Evolutionary conservation across 2,329 filamentous ascomycete species (phyloP).

Genomic region (Aspergillus melleus): DNA sequence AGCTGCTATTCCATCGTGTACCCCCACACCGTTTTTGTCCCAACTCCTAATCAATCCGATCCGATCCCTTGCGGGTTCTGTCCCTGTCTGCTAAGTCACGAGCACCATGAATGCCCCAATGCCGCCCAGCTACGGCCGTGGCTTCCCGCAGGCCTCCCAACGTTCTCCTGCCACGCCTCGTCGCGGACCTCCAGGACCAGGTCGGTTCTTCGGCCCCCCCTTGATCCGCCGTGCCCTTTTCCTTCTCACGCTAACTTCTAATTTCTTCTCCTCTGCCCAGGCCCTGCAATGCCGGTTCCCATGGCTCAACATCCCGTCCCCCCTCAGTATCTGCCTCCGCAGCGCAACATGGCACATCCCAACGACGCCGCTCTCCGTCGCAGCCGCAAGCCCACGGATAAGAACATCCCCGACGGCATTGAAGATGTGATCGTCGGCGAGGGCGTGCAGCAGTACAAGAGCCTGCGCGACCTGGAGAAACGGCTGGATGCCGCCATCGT

Average conservation of each 20-base stretch:
- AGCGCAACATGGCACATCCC: constrained; percentile 38
- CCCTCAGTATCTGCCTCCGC: constrained; percentile 38
- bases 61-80: constrained; percentile 5
- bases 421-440: constrained; percentile 81
- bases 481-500: constrained; percentile 89
- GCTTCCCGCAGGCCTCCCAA: constrained; percentile 40
- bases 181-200: constrained; percentile 39
- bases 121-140: constrained; percentile 44
- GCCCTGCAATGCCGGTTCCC: constrained; percentile 35
- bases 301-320: constrained; percentile 40
- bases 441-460: constrained; percentile 77
- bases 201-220: constrained; percentile 26
- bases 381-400: constrained; percentile 89
- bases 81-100: constrained; percentile 2
- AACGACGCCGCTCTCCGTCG: constrained; percentile 66
- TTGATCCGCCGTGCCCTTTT: constrained; percentile 15
- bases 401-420: constrained; percentile 86
- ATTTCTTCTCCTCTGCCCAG: constrained; percentile 18
- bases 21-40: constrained; percentile 12
- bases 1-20: constrained; percentile 16
- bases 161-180: constrained; percentile 45
- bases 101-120: constrained; percentile 41
- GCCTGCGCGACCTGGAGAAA: constrained; percentile 82
- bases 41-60: constrained; percentile 15
- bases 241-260: constrained; percentile 11